Evolutionary conservation across 768 basidiomycete species (phyloP).

Genomic region (Psilocybe sp.): DNA sequence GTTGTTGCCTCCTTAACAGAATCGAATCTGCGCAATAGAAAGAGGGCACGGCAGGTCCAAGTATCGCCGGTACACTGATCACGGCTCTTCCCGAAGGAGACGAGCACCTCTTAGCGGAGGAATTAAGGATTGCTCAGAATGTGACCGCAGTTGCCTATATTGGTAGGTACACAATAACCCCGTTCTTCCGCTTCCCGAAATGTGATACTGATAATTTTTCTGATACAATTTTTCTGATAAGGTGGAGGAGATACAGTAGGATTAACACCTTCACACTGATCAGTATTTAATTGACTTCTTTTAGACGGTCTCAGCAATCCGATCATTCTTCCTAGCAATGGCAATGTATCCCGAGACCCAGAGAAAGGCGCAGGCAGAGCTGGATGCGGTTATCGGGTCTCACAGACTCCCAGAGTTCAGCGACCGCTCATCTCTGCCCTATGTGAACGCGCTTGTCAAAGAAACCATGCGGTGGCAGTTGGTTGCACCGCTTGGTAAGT

Average conservation of each 20-base stretch:
- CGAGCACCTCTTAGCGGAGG: no score
- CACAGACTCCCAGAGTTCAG: slow-evolving; percentile 17
- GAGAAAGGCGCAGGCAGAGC: slow-evolving; percentile 16
- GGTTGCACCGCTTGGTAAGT: slow-evolving; percentile 1
- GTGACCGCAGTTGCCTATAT: no score
- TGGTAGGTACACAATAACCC: no score
- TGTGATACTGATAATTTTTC: no score
- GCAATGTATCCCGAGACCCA: slow-evolving; percentile 16
- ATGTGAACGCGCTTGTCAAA: slow-evolving; percentile 17
- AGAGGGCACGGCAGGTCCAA: no score
- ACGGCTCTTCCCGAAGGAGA: no score
- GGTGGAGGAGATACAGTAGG: slow-evolving; percentile 6
- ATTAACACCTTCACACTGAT: not conserved
- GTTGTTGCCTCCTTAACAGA: no score
- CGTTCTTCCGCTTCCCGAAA: no score
- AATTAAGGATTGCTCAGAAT: no score
- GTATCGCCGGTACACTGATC: no score
- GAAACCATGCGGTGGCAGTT: slow-evolving; percentile 17
- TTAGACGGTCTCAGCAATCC: slow-evolving; percentile 26
- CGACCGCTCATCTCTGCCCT: slow-evolving; percentile 16
- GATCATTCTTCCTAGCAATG: slow-evolving; percentile 28
- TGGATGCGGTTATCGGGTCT: slow-evolving; percentile 21
- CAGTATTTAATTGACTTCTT: slow-evolving; percentile 18
- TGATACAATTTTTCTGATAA: no score
- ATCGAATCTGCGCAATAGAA: no score